A percentile compares a stretch with the other conserved stretches of the same genome.
Conservation (phyloP, 2,329 filamentous ascomycete genomes). For the Fusarium camptoceras region DNA sequence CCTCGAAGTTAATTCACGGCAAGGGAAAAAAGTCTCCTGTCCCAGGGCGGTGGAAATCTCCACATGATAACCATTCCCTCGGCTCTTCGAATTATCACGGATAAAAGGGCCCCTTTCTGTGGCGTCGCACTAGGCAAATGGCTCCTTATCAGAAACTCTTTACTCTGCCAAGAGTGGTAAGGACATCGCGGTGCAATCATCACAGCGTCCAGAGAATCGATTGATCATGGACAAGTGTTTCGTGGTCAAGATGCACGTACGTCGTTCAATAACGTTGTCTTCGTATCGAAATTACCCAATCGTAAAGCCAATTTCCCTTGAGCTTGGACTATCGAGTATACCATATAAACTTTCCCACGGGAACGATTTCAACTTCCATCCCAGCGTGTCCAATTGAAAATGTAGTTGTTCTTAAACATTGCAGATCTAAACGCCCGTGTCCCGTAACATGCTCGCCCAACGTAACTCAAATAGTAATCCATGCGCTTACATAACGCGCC, state of each 20-base stretch:
- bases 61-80: neutral
- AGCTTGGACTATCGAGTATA: neutral
- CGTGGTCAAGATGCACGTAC: neutral
- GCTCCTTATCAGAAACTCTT: neutral
- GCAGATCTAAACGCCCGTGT: constrained; percentile 20
- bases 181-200: neutral
- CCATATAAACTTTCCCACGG: neutral
- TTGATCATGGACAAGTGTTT: neutral
- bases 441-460: neutral
- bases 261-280: neutral
- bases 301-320: constrained; percentile 22
- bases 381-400: constrained; percentile 1
- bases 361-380: neutral
- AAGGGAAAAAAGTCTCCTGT: constrained; percentile 3
- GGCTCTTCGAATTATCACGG: neutral
- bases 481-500: constrained; percentile 1
- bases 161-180: constrained; percentile 2
- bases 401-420: constrained; percentile 2
- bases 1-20: constrained; percentile 7
- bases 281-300: constrained; percentile 24
- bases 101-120: neutral
- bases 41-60: constrained; percentile 11
- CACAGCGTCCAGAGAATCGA: neutral
- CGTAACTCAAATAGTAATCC: constrained; percentile 1
- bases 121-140: constrained; percentile 21